Conservation (phyloP, 495 filamentous ascomycete genomes). For the Clohesyomyces aquaticus region DNA sequence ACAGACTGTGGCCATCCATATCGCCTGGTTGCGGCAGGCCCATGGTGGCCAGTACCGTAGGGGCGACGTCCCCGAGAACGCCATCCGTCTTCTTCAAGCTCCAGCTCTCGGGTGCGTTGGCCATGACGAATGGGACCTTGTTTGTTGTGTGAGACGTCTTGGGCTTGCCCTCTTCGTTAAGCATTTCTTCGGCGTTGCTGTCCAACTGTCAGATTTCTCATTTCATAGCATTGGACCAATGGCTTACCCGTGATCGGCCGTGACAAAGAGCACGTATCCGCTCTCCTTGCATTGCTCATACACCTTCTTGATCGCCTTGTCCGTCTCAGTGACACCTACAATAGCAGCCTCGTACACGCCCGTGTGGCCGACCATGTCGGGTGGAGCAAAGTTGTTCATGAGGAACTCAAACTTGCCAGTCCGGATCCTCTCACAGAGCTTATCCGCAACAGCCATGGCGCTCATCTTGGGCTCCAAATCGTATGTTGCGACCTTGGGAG, state of each 20-base stretch:
- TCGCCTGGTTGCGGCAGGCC: constrained; percentile 85
- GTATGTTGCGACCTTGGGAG: constrained; percentile 87
- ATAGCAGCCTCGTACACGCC: constrained; percentile 97
- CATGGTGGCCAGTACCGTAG: constrained; percentile 88
- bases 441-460: constrained; percentile 81
- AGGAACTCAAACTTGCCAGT: constrained; percentile 87
- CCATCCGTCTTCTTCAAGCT: constrained; percentile 81
- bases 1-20: constrained; percentile 84
- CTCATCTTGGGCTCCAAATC: constrained; percentile 97
- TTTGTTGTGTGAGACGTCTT: constrained; percentile 99
- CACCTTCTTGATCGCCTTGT: constrained; percentile 89
- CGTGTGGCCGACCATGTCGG: constrained; percentile 99
- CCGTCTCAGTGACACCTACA: constrained; percentile 78
- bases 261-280: constrained; percentile 90
- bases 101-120: constrained; percentile 90
- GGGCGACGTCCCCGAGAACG: constrained; percentile 94
- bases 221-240: neutral
- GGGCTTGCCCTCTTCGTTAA: constrained; percentile 89
- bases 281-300: constrained; percentile 91
- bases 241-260: constrained; percentile 88
- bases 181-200: constrained; percentile 97
- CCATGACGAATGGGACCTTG: constrained; percentile 97
- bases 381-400: constrained; percentile 99
- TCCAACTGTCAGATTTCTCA: neutral
- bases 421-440: constrained; percentile 79